Conservation (phyloP, 148 eudicot genomes). For the Polygonum aviculare region DNA sequence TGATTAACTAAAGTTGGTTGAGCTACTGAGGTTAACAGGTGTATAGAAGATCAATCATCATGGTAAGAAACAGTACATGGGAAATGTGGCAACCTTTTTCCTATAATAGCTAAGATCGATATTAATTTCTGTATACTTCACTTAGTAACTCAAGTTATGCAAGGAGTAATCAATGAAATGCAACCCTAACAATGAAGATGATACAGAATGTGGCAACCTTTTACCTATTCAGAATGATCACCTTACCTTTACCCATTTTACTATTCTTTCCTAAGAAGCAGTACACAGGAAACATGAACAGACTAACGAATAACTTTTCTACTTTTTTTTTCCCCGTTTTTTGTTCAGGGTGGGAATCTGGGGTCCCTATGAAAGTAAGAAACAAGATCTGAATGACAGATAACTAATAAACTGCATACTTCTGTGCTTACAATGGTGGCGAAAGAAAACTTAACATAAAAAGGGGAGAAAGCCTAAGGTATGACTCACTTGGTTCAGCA, state of each 20-base stretch:
- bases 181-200: background rate
- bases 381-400: background rate
- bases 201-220: background rate
- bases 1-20: background rate
- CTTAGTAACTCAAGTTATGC: background rate
- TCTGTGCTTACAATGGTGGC: background rate
- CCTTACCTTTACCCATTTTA: background rate
- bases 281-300: background rate
- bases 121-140: background rate
- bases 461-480: background rate
- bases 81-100: too few species aligned
- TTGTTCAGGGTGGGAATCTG: background rate
- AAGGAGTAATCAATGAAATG: background rate
- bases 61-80: too few species aligned
- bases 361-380: background rate
- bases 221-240: background rate
- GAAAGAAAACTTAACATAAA: background rate
- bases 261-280: background rate
- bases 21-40: background rate
- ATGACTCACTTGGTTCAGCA: slow-evolving; percentile 81
- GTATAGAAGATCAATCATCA: background rate
- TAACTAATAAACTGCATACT: background rate
- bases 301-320: background rate
- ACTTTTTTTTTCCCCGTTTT: background rate
- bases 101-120: background rate